Evolutionary conservation across 495 filamentous ascomycete genomes (phyloP), one percentile per base, ranked within the genome.

Genomic region (Choiromyces venosus): DNA sequence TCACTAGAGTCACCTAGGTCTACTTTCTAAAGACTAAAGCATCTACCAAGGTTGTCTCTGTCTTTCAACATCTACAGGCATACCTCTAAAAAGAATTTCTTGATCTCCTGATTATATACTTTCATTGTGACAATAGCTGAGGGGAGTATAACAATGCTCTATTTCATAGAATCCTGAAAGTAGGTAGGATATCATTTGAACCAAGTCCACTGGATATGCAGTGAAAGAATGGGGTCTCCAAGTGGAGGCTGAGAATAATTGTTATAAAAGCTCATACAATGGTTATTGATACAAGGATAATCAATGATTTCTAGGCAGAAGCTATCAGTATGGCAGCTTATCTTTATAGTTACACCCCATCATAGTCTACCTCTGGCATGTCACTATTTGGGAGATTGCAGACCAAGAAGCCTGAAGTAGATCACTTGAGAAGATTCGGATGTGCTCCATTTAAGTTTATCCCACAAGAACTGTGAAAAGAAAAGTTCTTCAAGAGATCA

Each of bases 121-220:
- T 71, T 39, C 40, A 25, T 18, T 65, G 42, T 29, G 52, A 71
- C 52, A 71, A 71, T n/a, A n/a, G n/a, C n/a, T n/a, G n/a, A n/a
- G n/a, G n/a, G n/a, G n/a, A n/a, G n/a, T n/a, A n/a, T n/a, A n/a
- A n/a, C n/a, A n/a, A n/a, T n/a, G n/a, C 9, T 8, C 25, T 64
- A 18, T 71, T 64, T 36, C 69, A n/a, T 9, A 18, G 42, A 19
- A 56, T 61, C 33, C 40, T 64, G 8, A 14, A 14, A 14, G 12
- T 12, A 8, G 44, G 37, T 12, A 39, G 67, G 10, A 69, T 69
- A 18, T 10, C 16, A 21, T 69, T 40, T 69, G 37, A 69, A n/a
- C 68, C 68, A n/a, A 25, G 37, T 12, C 68, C 37, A 36, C 38
- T 7, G 7, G 7, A 44, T 46, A 3, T 35, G 2, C 68, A 69